Evolutionary conservation across 2,329 filamentous ascomycete genomes (phyloP).

Genomic region (Fusarium sp.): DNA sequence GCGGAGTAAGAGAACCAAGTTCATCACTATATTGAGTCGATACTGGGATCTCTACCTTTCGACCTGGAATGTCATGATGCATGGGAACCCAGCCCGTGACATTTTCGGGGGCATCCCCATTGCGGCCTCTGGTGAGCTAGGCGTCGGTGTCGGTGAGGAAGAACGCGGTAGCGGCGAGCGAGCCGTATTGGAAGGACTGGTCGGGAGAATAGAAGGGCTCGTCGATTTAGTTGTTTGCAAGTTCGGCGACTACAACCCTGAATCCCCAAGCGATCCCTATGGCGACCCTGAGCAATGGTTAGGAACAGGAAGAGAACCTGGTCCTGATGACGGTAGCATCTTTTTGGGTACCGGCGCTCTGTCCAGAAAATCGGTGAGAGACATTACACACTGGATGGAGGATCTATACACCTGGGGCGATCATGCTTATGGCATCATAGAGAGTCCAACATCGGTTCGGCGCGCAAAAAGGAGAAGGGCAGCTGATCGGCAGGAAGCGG

Average conservation of each 20-base stretch:
- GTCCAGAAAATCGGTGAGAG: slow-evolving; percentile 75
- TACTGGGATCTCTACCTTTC: slow-evolving; percentile 81
- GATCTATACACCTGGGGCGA: slow-evolving; percentile 87
- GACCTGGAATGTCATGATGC: slow-evolving; percentile 89
- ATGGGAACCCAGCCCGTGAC: slow-evolving; percentile 85
- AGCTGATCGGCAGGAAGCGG: slow-evolving; percentile 23
- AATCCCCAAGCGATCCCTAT: slow-evolving; percentile 42
- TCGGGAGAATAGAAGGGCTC: slow-evolving; percentile 81
- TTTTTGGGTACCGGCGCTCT: slow-evolving; percentile 85
- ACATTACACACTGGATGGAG: slow-evolving; percentile 87
- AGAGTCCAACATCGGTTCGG: slow-evolving; percentile 78
- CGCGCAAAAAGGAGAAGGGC: slow-evolving; percentile 57
- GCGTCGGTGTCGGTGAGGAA: slow-evolving; percentile 94
- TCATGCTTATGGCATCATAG: slow-evolving; percentile 84
- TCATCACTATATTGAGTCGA: slow-evolving; percentile 77
- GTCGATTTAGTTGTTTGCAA: slow-evolving; percentile 89
- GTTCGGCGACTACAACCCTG: slow-evolving; percentile 70
- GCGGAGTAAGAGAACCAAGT: slow-evolving; percentile 72
- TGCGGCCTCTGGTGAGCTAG: slow-evolving; percentile 89
- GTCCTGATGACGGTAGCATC: slow-evolving; percentile 82
- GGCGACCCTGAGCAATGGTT: slow-evolving; percentile 68
- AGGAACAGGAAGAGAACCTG: slow-evolving; percentile 75
- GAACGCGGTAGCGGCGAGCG: slow-evolving; percentile 93
- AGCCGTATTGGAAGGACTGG: slow-evolving; percentile 91
- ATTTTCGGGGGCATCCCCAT: slow-evolving; percentile 88